Evolutionary conservation across 768 basidiomycete species (phyloP), one percentile per base, ranked within the genome.

Genomic region (Rhizopogon vesiculosus): DNA sequence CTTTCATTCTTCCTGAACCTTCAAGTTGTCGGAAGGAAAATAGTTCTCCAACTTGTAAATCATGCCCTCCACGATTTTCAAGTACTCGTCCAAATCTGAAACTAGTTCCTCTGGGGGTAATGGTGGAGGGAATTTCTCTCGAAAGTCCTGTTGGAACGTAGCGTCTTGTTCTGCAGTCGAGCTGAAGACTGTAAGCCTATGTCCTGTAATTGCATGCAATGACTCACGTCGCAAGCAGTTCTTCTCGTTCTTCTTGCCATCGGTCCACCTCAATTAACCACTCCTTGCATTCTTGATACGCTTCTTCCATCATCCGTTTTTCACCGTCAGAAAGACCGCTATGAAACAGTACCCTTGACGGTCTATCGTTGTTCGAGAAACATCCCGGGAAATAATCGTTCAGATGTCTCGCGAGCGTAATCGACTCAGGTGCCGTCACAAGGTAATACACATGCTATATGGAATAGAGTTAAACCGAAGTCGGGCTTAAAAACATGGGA

Each of bases 371-470:
- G 18, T 53, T 60, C 7, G 53, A 35, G 1, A 71, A 31, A n/a
- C 57, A 68, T 7, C 64, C 66, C 7, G 68, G 69, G 39, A 70
- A 71, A 44, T 66, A 62, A 50, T 69, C 61, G 5, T 66, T 62
- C 31, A 69, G 54, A 19, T 53, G 46, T 39, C 56, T 56, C 16
- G 43, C 49, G 0, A 70, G 42, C 8, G 68, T 53, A 54, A 57
- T 66, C 28, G 64, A 63, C 42, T 70, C 69, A 4, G 66, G 63
- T 9, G 66, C 57, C 1, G 61, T 62, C 68, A 62, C 61, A 54
- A 69, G 53, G 46, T 69, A 61, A 54, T 71, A 61, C 1, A 71
- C 55, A 19, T 71, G 61, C 68, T 69, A 48, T 42, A 42, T 29
- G 19, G 28, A n/a, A 51, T 43, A 5, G 25, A 49, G 33, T 25